Evolutionary conservation across 2,329 filamentous ascomycete genomes (phyloP).

Genomic region (Aspergillus fumigatiaffinis): DNA sequence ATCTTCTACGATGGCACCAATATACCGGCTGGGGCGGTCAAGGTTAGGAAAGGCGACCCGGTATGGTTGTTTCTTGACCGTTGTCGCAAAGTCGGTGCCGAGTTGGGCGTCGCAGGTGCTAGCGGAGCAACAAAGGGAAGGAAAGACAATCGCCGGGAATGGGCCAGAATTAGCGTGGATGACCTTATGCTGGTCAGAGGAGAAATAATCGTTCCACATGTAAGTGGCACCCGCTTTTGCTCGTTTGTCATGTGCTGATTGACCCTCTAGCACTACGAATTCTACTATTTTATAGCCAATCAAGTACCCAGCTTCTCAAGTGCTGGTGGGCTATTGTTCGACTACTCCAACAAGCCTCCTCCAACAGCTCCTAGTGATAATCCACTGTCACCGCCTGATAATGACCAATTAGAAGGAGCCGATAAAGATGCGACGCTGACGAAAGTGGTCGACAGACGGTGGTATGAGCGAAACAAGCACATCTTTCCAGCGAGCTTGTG

Average conservation of each 20-base stretch:
- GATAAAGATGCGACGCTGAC: constrained; percentile 74
- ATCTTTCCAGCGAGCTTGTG: constrained; percentile 95
- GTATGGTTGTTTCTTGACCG: constrained; percentile 92
- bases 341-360: constrained; percentile 57
- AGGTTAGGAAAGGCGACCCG: constrained; percentile 87
- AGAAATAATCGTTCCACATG: constrained; percentile 89
- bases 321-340: constrained; percentile 73
- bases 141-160: constrained; percentile 68
- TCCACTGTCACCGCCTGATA: constrained; percentile 43
- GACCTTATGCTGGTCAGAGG: constrained; percentile 91
- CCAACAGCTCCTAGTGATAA: constrained; percentile 33
- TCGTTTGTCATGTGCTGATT: constrained; percentile 6
- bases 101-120: constrained; percentile 67
- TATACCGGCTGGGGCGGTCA: constrained; percentile 76
- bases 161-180: constrained; percentile 91
- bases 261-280: constrained; percentile 76
- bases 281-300: constrained; percentile 95
- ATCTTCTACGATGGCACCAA: constrained; percentile 96
- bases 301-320: constrained; percentile 60
- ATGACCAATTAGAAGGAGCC: constrained; percentile 66
- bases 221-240: constrained; percentile 47
- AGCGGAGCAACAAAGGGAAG: constrained; percentile 42
- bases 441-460: constrained; percentile 91
- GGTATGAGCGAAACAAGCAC: constrained; percentile 98
- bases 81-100: constrained; percentile 83